Evolutionary conservation across 2,329 filamentous ascomycete genomes (phyloP).

Genomic region (Diaporthe batatas): DNA sequence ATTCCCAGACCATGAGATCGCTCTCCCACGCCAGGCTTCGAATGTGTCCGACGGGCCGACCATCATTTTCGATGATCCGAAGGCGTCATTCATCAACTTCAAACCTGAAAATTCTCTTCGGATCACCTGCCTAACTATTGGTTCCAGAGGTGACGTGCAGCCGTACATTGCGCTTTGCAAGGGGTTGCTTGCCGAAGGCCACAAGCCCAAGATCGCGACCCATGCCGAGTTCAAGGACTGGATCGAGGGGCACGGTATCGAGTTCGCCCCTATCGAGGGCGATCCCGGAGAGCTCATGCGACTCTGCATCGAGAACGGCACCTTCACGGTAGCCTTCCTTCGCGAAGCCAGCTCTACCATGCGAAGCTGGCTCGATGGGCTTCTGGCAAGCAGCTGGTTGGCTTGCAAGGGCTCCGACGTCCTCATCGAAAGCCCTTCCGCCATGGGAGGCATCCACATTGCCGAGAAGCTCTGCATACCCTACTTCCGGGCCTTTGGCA

Average conservation of each 20-base stretch:
- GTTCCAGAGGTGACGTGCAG: conserved; percentile 94
- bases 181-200: conserved; percentile 87
- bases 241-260: conserved; percentile 93
- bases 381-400: conserved; percentile 83
- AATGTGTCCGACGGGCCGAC: conserved; percentile 72
- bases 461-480: conserved; percentile 93
- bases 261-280: conserved; percentile 88
- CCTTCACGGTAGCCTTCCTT: conserved; percentile 94
- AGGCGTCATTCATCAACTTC: conserved; percentile 90
- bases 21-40: conserved; percentile 61
- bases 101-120: conserved; percentile 84
- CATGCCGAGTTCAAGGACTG: conserved; percentile 91
- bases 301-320: conserved; percentile 96
- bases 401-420: conserved; percentile 91
- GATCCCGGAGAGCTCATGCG: conserved; percentile 96
- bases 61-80: conserved; percentile 89
- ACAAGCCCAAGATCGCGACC: conserved; percentile 88
- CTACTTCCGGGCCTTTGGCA: conserved; percentile 97
- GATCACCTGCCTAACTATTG: conserved; percentile 95
- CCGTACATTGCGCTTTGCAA: conserved; percentile 98
- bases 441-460: conserved; percentile 98
- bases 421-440: conserved; percentile 93
- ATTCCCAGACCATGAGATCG: conserved; percentile 64
- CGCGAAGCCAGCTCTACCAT: conserved; percentile 89
- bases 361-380: conserved; percentile 92